phyloP scores from a whole-genome alignment of 1,284 basidiomycete genomes.

The Malassezia sp. region DNA sequence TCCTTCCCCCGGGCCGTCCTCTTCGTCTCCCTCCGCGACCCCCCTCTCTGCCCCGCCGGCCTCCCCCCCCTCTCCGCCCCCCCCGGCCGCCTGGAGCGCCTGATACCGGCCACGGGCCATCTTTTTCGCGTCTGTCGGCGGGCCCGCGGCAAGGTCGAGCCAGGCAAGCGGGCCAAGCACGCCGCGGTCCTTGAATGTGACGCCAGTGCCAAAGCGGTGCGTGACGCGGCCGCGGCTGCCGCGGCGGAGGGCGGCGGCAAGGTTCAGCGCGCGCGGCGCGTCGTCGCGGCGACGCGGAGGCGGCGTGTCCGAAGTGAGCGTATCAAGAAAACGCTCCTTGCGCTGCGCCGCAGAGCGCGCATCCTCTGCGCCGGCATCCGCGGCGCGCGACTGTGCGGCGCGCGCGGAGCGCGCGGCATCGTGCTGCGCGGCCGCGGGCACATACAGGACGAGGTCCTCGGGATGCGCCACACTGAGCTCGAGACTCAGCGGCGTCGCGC shows the following conservation, averaged over 20 bases:
- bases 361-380: constrained; percentile 4
- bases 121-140: constrained; percentile 45
- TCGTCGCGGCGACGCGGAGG: constrained; percentile 13
- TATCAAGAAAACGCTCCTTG: constrained; percentile 51
- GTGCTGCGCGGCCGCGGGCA: constrained; percentile 29
- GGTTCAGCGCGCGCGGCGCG: constrained; percentile 23
- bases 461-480: constrained; percentile 50
- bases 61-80: too few relatives aligned
- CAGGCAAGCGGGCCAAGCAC: constrained; percentile 49
- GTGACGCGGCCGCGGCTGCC: constrained; percentile 50
- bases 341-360: constrained; percentile 32
- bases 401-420: too few relatives aligned
- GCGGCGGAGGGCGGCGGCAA: constrained; percentile 49
- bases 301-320: constrained; percentile 47
- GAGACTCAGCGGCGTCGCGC: constrained; percentile 46
- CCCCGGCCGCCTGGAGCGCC: neutral
- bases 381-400: too few relatives aligned
- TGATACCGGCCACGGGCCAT: neutral
- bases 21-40: neutral
- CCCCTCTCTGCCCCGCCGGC: neutral
- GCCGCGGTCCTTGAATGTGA: constrained; percentile 50
- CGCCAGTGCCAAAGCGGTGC: constrained; percentile 48
- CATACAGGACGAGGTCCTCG: constrained; percentile 50
- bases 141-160: constrained; percentile 50
- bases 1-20: neutral